phyloP scores from a whole-genome alignment of 371 early-diverging fungal species.

The Lichtheimia ramosa region DNA sequence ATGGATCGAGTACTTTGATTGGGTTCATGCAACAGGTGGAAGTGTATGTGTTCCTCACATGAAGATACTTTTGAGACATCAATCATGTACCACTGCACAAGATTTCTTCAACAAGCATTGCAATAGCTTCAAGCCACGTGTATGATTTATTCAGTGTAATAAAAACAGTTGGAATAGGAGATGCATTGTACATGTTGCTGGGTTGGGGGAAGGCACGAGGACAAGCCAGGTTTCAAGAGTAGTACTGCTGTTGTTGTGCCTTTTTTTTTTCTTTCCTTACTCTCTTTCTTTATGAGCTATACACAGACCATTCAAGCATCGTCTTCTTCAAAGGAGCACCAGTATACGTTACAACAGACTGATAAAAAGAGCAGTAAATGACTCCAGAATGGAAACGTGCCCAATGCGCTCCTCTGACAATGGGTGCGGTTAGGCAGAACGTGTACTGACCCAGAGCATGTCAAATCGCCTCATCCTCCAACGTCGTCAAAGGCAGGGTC shows the following conservation, averaged over 20 bases:
- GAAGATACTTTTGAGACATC: slow-evolving; percentile 16
- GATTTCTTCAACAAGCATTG: slow-evolving; percentile 38
- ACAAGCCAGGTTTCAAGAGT: too few species aligned
- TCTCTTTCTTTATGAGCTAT: neutral
- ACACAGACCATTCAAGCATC: neutral
- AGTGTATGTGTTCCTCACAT: slow-evolving; percentile 35
- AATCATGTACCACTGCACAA: slow-evolving; percentile 19
- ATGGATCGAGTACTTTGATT: slow-evolving; percentile 46
- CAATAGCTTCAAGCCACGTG: slow-evolving; percentile 41
- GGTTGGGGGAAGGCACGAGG: too few species aligned
- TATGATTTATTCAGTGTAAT: slow-evolving; percentile 14
- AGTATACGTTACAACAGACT: neutral
- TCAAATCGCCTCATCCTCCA: slow-evolving; percentile 12
- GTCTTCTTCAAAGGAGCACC: neutral
- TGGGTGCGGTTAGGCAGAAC: slow-evolving; percentile 8
- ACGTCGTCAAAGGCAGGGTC: slow-evolving; percentile 5
- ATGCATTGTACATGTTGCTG: neutral
- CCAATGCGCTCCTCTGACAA: neutral
- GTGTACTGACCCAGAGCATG: slow-evolving; percentile 8
- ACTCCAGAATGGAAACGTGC: neutral
- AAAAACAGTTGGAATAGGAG: neutral
- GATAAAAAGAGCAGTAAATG: slow-evolving; percentile 2
- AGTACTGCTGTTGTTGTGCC: too few species aligned
- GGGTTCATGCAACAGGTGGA: slow-evolving; percentile 28
- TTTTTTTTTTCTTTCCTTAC: too few species aligned